Evolutionary conservation across 2,329 filamentous ascomycete genomes (phyloP).

Genomic region (Arthrobotrys sinensis): DNA sequence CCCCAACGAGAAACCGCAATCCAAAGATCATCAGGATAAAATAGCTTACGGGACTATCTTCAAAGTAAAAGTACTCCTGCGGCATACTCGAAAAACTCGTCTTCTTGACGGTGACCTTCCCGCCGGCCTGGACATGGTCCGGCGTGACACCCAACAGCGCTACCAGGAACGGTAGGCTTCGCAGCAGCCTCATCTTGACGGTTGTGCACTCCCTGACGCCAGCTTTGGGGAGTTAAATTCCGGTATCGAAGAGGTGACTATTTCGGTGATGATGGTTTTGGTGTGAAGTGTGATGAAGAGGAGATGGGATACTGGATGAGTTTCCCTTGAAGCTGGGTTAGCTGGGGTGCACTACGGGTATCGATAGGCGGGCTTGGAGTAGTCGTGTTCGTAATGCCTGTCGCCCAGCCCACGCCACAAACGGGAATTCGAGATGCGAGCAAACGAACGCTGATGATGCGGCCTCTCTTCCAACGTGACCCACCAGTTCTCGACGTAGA

Average conservation of each 20-base stretch:
- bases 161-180: constrained; percentile 61
- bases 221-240: constrained; percentile 28
- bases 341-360: constrained; percentile 25
- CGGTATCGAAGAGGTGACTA: background rate
- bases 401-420: constrained; percentile 45
- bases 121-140: constrained; percentile 27
- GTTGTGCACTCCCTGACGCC: constrained; percentile 45
- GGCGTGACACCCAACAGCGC: constrained; percentile 59
- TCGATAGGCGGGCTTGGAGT: constrained; percentile 54
- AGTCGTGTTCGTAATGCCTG: constrained; percentile 59
- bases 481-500: constrained; percentile 12
- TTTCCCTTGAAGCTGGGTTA: constrained; percentile 17
- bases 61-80: constrained; percentile 85
- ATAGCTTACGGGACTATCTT: constrained; percentile 73
- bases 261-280: constrained; percentile 25
- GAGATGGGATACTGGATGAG: constrained; percentile 32
- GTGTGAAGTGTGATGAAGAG: constrained; percentile 7
- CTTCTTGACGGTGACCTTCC: constrained; percentile 67
- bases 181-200: constrained; percentile 61
- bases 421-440: constrained; percentile 50
- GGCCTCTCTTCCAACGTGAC: constrained; percentile 35
- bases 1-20: background rate
- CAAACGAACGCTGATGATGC: constrained; percentile 42
- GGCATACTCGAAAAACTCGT: constrained; percentile 79
- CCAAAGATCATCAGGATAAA: background rate